Evolutionary conservation across 768 basidiomycete species (phyloP).

Genomic region (Hydnum rufescens): DNA sequence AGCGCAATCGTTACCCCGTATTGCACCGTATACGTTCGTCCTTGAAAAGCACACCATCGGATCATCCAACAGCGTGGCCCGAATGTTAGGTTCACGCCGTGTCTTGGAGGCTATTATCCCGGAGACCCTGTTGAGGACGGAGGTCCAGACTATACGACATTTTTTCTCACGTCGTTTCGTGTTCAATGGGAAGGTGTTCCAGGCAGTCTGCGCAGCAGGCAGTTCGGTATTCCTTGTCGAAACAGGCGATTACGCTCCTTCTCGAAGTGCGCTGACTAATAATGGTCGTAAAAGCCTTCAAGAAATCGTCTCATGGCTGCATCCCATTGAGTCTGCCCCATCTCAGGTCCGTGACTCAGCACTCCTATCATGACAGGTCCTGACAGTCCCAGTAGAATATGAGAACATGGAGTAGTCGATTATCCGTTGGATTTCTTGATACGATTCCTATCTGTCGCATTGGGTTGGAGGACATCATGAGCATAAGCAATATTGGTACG

Average conservation of each 20-base stretch:
- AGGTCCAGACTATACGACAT: conserved; percentile 26
- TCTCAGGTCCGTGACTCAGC: no score
- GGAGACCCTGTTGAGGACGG: conserved; percentile 20
- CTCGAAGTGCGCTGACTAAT: background rate
- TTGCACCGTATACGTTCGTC: conserved; percentile 19
- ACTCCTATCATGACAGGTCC: no score
- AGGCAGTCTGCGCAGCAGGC: conserved; percentile 43
- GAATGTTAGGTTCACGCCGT: conserved; percentile 40
- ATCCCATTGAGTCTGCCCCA: conserved; percentile 26
- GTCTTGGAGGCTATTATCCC: conserved; percentile 25
- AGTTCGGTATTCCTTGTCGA: conserved; percentile 29
- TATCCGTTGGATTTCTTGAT: no score
- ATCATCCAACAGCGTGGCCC: conserved; percentile 34
- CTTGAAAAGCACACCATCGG: conserved; percentile 34
- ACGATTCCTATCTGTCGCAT: no score
- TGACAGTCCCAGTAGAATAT: no score
- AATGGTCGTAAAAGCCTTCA: conserved; percentile 18
- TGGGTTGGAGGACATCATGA: no score
- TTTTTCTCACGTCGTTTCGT: no score
- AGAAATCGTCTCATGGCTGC: conserved; percentile 36
- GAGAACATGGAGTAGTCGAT: no score
- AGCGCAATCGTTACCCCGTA: background rate
- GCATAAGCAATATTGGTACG: no score
- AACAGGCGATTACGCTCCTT: conserved; percentile 26
- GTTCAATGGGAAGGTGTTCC: conserved; percentile 33